phyloP scores from a whole-genome alignment of 306 rosid genomes.

The Hippophae rhamnoides region DNA sequence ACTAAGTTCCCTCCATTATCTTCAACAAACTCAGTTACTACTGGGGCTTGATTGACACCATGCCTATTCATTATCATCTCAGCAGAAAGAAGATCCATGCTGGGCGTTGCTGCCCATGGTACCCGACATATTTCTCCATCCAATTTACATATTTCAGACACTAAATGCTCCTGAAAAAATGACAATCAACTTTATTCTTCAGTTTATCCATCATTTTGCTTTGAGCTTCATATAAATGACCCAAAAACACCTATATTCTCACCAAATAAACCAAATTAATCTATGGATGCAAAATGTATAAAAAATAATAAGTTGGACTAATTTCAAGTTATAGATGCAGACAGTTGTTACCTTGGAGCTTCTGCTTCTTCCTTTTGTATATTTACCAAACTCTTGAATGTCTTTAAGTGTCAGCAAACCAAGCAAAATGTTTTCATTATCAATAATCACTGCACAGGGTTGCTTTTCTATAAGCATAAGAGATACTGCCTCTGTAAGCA shows the following conservation, averaged over 20 bases:
- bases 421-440: constrained; percentile 43
- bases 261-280: neutral
- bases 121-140: constrained; percentile 46
- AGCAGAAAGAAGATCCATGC: constrained; percentile 67
- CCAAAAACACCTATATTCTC: neutral
- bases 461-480: constrained; percentile 83
- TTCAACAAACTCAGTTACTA: constrained; percentile 40
- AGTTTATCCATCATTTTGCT: neutral
- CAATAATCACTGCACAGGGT: constrained; percentile 81
- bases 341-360: constrained; percentile 41
- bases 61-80: constrained; percentile 57
- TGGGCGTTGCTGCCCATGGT: constrained; percentile 74
- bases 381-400: constrained; percentile 57
- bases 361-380: constrained; percentile 43
- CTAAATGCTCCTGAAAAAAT: constrained; percentile 46
- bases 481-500: constrained; percentile 56
- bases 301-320: neutral
- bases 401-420: constrained; percentile 69
- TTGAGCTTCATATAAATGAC: neutral
- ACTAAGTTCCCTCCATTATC: constrained; percentile 47
- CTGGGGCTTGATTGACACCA: constrained; percentile 53
- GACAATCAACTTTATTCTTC: neutral
- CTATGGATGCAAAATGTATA: neutral
- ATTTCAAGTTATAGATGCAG: neutral
- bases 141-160: constrained; percentile 69